phyloP scores from a whole-genome alignment of 306 rosid genomes.

The Quercus wislizeni region DNA sequence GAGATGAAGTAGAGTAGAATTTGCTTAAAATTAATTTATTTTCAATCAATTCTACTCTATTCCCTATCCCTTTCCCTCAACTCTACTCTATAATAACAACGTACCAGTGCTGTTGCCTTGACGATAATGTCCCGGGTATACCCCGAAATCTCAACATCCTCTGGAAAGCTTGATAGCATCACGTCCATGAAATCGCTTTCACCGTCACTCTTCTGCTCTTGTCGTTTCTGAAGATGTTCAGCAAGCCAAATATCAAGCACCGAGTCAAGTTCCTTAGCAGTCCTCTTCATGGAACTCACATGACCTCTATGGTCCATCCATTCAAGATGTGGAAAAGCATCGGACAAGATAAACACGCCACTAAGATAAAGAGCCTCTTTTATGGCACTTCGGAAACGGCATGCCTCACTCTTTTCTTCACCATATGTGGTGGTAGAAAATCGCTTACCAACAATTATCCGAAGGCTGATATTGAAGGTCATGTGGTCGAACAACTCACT shows the following conservation, averaged over 20 bases:
- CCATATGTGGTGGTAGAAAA: not conserved
- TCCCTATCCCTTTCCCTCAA: accelerated
- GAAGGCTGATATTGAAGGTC: conserved; percentile 19
- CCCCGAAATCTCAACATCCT: not conserved
- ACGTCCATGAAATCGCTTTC: conserved; percentile 20
- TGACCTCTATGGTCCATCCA: conserved; percentile 23
- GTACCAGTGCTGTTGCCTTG: conserved; percentile 34
- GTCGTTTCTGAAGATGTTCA: conserved; percentile 15
- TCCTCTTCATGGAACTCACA: conserved; percentile 24
- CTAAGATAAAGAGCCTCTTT: conserved; percentile 15
- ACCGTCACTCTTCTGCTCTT: not conserved
- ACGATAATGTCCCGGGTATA: conserved; percentile 19
- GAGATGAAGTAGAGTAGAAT: accelerated
- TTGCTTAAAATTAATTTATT: too few relatives aligned
- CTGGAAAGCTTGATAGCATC: conserved; percentile 7
- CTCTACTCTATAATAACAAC: too few relatives aligned
- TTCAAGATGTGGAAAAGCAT: conserved; percentile 30
- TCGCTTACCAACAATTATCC: conserved; percentile 28
- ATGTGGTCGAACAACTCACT: conserved; percentile 22
- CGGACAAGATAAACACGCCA: conserved; percentile 29
- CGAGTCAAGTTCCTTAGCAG: conserved; percentile 22
- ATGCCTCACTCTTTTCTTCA: not conserved
- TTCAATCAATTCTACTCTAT: accelerated
- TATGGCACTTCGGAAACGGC: not conserved
- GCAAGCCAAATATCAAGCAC: conserved; percentile 23